Base-by-base conservation (phyloP, 495 filamentous ascomycete genomes). In the Penicillium salamii region DNA sequence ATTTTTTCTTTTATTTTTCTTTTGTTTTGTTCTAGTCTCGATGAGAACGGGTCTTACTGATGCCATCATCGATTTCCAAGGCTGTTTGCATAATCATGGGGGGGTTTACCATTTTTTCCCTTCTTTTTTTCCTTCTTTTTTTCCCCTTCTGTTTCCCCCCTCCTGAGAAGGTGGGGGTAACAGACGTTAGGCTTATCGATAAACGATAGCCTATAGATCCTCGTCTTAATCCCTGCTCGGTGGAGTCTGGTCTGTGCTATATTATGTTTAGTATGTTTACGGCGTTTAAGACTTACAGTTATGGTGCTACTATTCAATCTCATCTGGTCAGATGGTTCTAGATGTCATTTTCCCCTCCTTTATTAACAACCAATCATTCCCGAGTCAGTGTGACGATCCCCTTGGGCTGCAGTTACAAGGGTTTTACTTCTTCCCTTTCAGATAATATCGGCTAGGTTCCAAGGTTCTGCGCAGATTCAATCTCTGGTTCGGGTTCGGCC, bases 151-250 rank as follows among this genome's bases (percentile, higher is more conserved):
- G 29, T 31, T 20, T 51, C 35, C 14, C n/a, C 20, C 14, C 14
- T 7, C n/a, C 35, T 39, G 5, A 7, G 0, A 17, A 45, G 35
- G 43, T 35, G 31, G 43, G 37, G 43, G 43, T 18, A 45, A 45
- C 29, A 45, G 31, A 36, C 14, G 41, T 19, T 43, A 33, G 42
- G 49, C 53, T 59, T 57, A 59, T 60, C 50, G 53, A 57, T 57
- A 57, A 52, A 50, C 54, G 54, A 62, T 55, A 64, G 58, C 58
- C 61, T 65, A 62, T 64, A 58, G 52, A 57, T 53, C 29, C 37
- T 26, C 29, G 24, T 39, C 19, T 26, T 45, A 41, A 28, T 13
- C 40, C 37, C 40, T 41, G 41, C 50, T 53, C 54, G 45, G 58
- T 57, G 58, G 43, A 35, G 20, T 26, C 24, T 46, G 43, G 43